Evolutionary conservation across 2,329 filamentous ascomycete genomes (phyloP), one percentile per base, ranked within the genome.

Genomic region (Colletotrichum brevisporum): DNA sequence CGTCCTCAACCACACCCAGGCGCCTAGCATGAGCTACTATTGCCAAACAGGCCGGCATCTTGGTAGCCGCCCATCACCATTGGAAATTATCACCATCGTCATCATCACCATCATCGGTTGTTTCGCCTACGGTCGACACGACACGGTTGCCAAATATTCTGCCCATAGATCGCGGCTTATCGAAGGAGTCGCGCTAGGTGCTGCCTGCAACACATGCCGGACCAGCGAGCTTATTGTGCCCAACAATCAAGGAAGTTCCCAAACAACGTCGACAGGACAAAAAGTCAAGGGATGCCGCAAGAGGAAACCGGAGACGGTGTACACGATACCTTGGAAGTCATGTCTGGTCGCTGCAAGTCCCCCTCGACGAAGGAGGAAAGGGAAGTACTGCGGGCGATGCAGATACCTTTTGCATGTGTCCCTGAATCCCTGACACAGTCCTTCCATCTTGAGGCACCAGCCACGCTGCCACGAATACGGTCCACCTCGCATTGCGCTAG

Each of bases 391-490:
- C 18, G 31, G 36, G 57, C 31, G 15, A 26, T 27, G 36, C 36
- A 16, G 24, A 63, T 50, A 62, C 31, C 31, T 36, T 36, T 63
- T 45, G 58, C 36, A 45, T 41, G 48, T 62, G 59, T 47, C 21
- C 31, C 31, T 36, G 10, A 50, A 13, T 48, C 36, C 21, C 21
- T 24, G 21, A 54, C 48, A 45, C 48, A 6, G 16, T 16, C 39
- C 10, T 39, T 39, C 36, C 27, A 15, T 31, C 16, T 10, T 51
- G 51, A 26, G n/a, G 18, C 52, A 58, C 61, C 66, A 69, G 66
- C 66, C 61, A 65, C 66, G 60, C 41, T 54, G 50, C 62, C 66
- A 66, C 55, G 62, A 66, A 66, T 60, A 64, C 55, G n/a, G 48
- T 16, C 54, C 24, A 58, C 53, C 26, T 18, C 6, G 24, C 50